Evolutionary conservation across 2,329 filamentous ascomycete genomes (phyloP).

Genomic region (Ascochyta viciae-villosae): DNA sequence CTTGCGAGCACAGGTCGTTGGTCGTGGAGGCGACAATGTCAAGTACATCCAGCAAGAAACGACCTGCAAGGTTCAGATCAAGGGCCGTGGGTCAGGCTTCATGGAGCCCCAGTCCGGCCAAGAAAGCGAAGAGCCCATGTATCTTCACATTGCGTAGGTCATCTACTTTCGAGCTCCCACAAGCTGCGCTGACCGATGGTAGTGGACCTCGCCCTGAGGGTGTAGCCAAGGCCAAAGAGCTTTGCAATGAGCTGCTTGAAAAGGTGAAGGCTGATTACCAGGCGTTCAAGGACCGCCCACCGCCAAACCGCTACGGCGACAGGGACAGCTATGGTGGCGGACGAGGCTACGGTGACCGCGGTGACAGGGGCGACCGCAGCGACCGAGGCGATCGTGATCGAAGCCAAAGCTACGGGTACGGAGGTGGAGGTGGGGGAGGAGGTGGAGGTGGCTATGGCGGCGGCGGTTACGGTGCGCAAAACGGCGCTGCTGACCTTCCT

Average conservation of each 20-base stretch:
- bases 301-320: slow-evolving; percentile 55
- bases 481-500: slow-evolving; percentile 32
- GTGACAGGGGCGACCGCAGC: slow-evolving; percentile 48
- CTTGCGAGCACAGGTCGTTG: slow-evolving; percentile 92
- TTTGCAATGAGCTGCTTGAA: slow-evolving; percentile 85
- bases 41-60: slow-evolving; percentile 98
- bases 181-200: slow-evolving; percentile 19
- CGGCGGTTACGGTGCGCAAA: slow-evolving; percentile 41
- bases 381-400: slow-evolving; percentile 51
- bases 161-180: background rate
- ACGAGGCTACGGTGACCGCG: slow-evolving; percentile 50
- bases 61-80: slow-evolving; percentile 95
- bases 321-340: slow-evolving; percentile 48
- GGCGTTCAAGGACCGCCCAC: slow-evolving; percentile 76
- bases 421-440: slow-evolving; percentile 44
- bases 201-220: slow-evolving; percentile 87
- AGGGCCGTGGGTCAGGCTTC: slow-evolving; percentile 93
- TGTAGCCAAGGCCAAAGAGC: slow-evolving; percentile 84
- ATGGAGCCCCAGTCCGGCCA: slow-evolving; percentile 85
- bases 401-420: slow-evolving; percentile 51
- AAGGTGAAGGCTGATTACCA: slow-evolving; percentile 92
- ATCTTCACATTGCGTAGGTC: slow-evolving; percentile 87
- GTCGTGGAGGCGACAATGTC: slow-evolving; percentile 91
- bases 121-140: slow-evolving; percentile 97
- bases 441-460: slow-evolving; percentile 47